These are phyloP conservation scores for Aspergillus affinis DNA, from an alignment of 495 filamentous ascomycete genomes.

Conservation along the genomic window DNA sequence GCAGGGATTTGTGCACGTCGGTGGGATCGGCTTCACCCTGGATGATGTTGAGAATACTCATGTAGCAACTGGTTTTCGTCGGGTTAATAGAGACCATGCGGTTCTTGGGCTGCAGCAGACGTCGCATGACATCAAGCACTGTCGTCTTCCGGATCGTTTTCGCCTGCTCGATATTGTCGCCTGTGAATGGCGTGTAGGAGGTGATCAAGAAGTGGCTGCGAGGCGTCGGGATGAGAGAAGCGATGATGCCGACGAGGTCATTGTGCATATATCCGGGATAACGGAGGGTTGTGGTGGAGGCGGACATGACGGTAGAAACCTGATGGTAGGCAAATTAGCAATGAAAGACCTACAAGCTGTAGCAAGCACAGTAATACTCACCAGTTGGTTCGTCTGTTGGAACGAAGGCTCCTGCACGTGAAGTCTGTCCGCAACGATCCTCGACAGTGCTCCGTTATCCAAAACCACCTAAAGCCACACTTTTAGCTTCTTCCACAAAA, in stretches of 20 bases:
- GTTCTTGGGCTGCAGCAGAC: slow-evolving; percentile 95
- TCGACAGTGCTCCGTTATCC: slow-evolving; percentile 89
- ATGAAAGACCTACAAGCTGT: not conserved
- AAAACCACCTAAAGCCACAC: slow-evolving; percentile 67
- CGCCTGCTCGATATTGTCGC: slow-evolving; percentile 91
- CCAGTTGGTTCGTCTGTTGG: slow-evolving; percentile 95
- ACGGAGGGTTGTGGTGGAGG: slow-evolving; percentile 90
- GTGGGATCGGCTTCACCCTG: slow-evolving; percentile 97
- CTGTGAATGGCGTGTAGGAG: slow-evolving; percentile 95
- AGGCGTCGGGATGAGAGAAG: slow-evolving; percentile 92
- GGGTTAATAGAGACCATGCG: slow-evolving; percentile 97
- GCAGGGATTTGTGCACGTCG: slow-evolving; percentile 94
- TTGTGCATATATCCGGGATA: slow-evolving; percentile 99
- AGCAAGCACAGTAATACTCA: slow-evolving; percentile 29
- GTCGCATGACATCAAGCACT: slow-evolving; percentile 94
- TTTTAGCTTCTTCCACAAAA: not conserved
- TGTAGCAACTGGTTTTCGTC: slow-evolving; percentile 96
- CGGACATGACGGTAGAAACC: slow-evolving; percentile 97
- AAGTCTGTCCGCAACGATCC: slow-evolving; percentile 90
- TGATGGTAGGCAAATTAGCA: slow-evolving; percentile 21
- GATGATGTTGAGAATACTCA: slow-evolving; percentile 97
- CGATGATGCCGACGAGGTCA: slow-evolving; percentile 94
- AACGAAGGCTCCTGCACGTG: slow-evolving; percentile 94
- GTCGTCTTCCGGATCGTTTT: slow-evolving; percentile 98
- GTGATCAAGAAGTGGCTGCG: slow-evolving; percentile 98